These are phyloP conservation scores for Hyaloperonospora arabidopsidis DNA, from an alignment of 352 stramenopile species.

Conservation along the genomic window DNA sequence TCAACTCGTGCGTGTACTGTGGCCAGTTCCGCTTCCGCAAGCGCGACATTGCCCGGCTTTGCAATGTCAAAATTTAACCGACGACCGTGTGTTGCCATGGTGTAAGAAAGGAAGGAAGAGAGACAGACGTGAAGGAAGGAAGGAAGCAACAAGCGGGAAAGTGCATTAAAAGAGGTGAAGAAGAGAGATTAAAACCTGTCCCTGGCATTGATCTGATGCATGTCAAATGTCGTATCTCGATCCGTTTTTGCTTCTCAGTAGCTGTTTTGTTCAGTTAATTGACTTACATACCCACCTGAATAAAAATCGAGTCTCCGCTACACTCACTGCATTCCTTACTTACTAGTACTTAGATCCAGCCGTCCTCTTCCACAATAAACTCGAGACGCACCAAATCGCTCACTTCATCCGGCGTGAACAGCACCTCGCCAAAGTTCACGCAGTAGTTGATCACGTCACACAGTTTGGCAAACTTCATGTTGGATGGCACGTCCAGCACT, in stretches of 20 bases:
- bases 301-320: slow-evolving; percentile 20
- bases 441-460: slow-evolving; percentile 58
- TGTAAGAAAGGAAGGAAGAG: no score
- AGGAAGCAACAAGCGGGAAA: no score
- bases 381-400: slow-evolving; percentile 62
- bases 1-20: slow-evolving; percentile 60
- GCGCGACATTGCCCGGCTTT: slow-evolving; percentile 46
- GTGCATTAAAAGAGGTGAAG: no score
- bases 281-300: slow-evolving; percentile 17
- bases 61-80: slow-evolving; percentile 47
- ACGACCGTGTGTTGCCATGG: no score
- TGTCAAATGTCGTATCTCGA: no score
- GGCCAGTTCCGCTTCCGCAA: slow-evolving; percentile 45
- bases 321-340: neutral
- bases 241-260: no score
- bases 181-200: no score
- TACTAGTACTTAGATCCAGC: slow-evolving; percentile 83
- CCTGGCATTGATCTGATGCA: no score
- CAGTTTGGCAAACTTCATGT: slow-evolving; percentile 35
- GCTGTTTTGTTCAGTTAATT: slow-evolving; percentile 13
- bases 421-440: slow-evolving; percentile 46
- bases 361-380: slow-evolving; percentile 77
- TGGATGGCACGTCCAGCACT: slow-evolving; percentile 33
- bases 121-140: no score
- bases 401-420: slow-evolving; percentile 47